phyloP scores from a whole-genome alignment of 169 alveolate genomes.

The Besnoitia besnoiti region DNA sequence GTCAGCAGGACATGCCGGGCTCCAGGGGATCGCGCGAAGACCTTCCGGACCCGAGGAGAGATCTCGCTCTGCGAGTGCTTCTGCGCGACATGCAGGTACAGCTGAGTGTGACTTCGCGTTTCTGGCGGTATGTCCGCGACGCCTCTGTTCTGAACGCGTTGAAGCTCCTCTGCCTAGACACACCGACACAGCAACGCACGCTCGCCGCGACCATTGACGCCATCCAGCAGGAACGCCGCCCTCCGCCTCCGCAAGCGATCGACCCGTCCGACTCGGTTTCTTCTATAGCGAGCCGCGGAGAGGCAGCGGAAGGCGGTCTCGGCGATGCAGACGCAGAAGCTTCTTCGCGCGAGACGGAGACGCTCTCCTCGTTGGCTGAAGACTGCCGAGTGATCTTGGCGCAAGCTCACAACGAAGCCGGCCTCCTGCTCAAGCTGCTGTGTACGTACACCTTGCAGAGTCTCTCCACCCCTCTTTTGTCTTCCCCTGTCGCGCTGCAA shows the following conservation, averaged over 20 bases:
- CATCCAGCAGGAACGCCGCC: not conserved
- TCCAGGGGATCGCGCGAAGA: not conserved
- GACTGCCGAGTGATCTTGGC: not conserved
- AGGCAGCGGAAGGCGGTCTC: not conserved
- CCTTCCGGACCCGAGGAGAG: not conserved
- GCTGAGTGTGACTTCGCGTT: not conserved
- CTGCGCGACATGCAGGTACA: not conserved
- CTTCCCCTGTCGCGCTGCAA: not conserved
- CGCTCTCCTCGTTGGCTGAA: not conserved
- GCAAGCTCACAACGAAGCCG: not conserved
- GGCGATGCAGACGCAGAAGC: not conserved
- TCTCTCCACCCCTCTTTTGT: not conserved
- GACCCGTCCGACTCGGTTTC: too few relatives aligned
- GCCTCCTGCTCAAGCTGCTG: not conserved
- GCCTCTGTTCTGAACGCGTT: slow-evolving; percentile 1
- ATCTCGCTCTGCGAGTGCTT: not conserved
- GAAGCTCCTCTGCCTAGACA: not conserved
- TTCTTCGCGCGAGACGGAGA: not conserved
- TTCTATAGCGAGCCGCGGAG: too few relatives aligned
- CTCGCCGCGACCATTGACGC: not conserved
- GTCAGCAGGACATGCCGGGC: not conserved
- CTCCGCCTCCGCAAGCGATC: too few relatives aligned
- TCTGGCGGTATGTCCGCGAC: slow-evolving; percentile 5
- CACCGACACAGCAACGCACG: not conserved
- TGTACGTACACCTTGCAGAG: slow-evolving; percentile 25